These are phyloP conservation scores for Penicillium ucsense DNA, from an alignment of 495 filamentous ascomycete species.

Conservation along the genomic window DNA sequence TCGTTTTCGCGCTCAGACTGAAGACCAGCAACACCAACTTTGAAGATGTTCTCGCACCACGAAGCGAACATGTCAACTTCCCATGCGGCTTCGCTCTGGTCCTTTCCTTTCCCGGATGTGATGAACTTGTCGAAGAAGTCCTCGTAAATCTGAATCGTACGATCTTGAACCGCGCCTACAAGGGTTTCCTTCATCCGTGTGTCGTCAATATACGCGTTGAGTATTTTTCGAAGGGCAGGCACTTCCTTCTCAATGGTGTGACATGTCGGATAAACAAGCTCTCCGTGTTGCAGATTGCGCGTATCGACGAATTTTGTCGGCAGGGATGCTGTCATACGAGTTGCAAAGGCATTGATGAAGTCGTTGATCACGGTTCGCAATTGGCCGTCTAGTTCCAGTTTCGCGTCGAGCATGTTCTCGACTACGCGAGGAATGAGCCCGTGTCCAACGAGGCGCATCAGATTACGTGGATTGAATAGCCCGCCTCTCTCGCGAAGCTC, in stretches of 20 bases:
- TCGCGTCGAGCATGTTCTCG: slow-evolving; percentile 64
- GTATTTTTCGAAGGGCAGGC: slow-evolving; percentile 36
- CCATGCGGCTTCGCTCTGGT: slow-evolving; percentile 51
- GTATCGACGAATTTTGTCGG: slow-evolving; percentile 33
- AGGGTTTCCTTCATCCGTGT: slow-evolving; percentile 51
- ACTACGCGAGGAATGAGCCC: slow-evolving; percentile 51
- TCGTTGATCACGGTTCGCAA: slow-evolving; percentile 70
- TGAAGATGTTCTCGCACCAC: slow-evolving; percentile 50
- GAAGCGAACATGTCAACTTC: slow-evolving; percentile 53
- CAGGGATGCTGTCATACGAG: slow-evolving; percentile 45
- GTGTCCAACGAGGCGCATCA: slow-evolving; percentile 49
- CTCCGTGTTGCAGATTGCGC: slow-evolving; percentile 26
- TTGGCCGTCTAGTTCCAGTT: slow-evolving; percentile 71
- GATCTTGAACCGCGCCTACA: slow-evolving; percentile 50
- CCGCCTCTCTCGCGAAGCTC: slow-evolving; percentile 59
- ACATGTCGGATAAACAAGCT: slow-evolving; percentile 30
- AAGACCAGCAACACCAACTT: slow-evolving; percentile 35
- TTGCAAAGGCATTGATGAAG: slow-evolving; percentile 55
- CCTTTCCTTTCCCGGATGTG: slow-evolving; percentile 34
- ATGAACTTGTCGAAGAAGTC: slow-evolving; percentile 47
- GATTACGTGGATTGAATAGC: slow-evolving; percentile 56
- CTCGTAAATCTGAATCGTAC: slow-evolving; percentile 50
- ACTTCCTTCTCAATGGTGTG: slow-evolving; percentile 46
- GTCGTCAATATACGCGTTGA: slow-evolving; percentile 52
- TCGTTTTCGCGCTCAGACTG: slow-evolving; percentile 22